A percentile compares a stretch with the other conserved stretches of the same genome.
These are phyloP conservation scores for Pythium rhizo-oryzae DNA, from an alignment of 352 stramenopile genomes.

Conservation along the genomic window DNA sequence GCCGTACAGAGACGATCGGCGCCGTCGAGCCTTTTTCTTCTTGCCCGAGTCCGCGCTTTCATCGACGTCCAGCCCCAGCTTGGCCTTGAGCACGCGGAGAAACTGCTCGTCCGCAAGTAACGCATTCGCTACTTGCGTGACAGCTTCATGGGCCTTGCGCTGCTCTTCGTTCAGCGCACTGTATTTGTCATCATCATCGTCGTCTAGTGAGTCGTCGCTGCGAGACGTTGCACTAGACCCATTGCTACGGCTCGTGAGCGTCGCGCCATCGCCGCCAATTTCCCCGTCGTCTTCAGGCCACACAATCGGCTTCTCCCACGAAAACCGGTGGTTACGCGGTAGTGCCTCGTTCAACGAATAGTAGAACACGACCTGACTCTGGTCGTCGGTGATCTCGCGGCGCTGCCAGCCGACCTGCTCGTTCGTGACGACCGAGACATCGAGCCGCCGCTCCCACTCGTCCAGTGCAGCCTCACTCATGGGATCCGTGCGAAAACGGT, in stretches of 20 bases:
- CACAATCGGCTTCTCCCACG: slow-evolving; percentile 58
- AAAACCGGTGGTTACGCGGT: slow-evolving; percentile 41
- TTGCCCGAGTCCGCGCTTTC: slow-evolving; percentile 10
- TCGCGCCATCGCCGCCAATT: background rate
- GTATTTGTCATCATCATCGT: slow-evolving; percentile 17
- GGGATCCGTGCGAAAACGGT: slow-evolving; percentile 33
- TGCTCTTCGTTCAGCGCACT: slow-evolving; percentile 24
- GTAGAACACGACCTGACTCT: slow-evolving; percentile 67
- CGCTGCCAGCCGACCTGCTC: slow-evolving; percentile 64
- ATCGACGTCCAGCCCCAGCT: slow-evolving; percentile 49
- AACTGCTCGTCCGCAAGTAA: slow-evolving; percentile 69
- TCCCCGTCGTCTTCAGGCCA: slow-evolving; percentile 26
- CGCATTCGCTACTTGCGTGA: slow-evolving; percentile 37
- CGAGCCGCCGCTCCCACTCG: slow-evolving; percentile 60
- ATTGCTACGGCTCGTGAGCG: slow-evolving; percentile 24
- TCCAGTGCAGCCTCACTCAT: slow-evolving; percentile 24
- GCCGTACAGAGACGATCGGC: slow-evolving; percentile 14
- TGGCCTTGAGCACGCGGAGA: slow-evolving; percentile 52
- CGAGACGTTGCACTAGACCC: slow-evolving; percentile 17
- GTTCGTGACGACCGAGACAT: slow-evolving; percentile 42
- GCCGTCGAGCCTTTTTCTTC: slow-evolving; percentile 20
- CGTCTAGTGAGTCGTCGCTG: slow-evolving; percentile 16
- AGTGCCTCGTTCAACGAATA: slow-evolving; percentile 57
- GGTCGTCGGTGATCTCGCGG: slow-evolving; percentile 53
- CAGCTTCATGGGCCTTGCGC: slow-evolving; percentile 32